Evolutionary conservation across 441 rosid species (phyloP).

Genomic region (Daphne laureola): DNA sequence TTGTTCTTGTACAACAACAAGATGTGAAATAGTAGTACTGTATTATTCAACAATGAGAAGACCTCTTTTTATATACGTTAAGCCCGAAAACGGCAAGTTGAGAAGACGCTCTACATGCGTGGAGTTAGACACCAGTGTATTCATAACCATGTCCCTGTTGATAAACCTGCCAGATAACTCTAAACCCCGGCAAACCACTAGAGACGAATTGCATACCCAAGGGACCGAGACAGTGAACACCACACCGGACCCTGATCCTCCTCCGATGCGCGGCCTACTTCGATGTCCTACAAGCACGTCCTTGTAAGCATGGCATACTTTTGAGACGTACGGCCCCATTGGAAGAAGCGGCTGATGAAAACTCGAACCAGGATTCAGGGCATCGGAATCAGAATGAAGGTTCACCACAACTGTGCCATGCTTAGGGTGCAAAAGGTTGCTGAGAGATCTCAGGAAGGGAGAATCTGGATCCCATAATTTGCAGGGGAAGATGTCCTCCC

Average conservation of each 20-base stretch:
- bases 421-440: conserved; percentile 44
- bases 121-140: conserved; percentile 36
- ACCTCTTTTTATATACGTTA: conserved; percentile 50
- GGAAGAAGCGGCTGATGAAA: conserved; percentile 29
- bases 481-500: conserved; percentile 80
- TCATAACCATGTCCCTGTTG: conserved; percentile 25
- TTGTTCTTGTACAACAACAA: too few species aligned
- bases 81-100: conserved; percentile 59
- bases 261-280: conserved; percentile 2
- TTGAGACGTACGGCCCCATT: conserved; percentile 42
- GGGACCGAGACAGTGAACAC: conserved; percentile 63
- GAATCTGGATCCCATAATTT: conserved; percentile 74
- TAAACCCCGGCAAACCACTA: conserved; percentile 63
- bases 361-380: conserved; percentile 16
- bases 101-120: conserved; percentile 39
- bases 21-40: not conserved
- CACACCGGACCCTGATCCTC: conserved; percentile 23
- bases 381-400: conserved; percentile 70
- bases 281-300: conserved; percentile 30
- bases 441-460: conserved; percentile 54
- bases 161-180: conserved; percentile 12
- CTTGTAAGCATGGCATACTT: conserved; percentile 55
- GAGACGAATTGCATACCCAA: conserved; percentile 65
- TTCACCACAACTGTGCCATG: conserved; percentile 89
- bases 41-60: conserved; percentile 38